These are phyloP conservation scores for apple (Malus domestica) DNA, from an alignment of 306 rosid genomes.

Conservation along the genomic window ASM211411v1 NC_041789.1:24844501-24845000, in stretches of 20 bases:
- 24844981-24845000: constrained; percentile 23
- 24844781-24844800: constrained; percentile 8
- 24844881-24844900: constrained; percentile 31
- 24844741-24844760: constrained; percentile 15
- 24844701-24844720: constrained; percentile 93
- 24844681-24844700: constrained; percentile 65
- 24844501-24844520: constrained; percentile 75
- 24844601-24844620: constrained; percentile 81
- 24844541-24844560: constrained; percentile 66
- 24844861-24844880: constrained; percentile 34
- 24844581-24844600: constrained; percentile 67
- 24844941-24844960: constrained; percentile 44
- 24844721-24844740: constrained; percentile 65
- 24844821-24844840: constrained; percentile 58
- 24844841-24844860: constrained; percentile 23
- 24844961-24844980: constrained; percentile 38
- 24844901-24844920: constrained; percentile 50
- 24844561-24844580: constrained; percentile 55
- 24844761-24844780: constrained; percentile 21
- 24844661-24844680: constrained; percentile 76
- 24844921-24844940: constrained; percentile 69
- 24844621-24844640: constrained; percentile 73
- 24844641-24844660: constrained; percentile 71
- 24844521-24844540: constrained; percentile 75
- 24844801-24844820: constrained; percentile 18